Evolutionary conservation across 2,329 filamentous ascomycete species (phyloP), one percentile per base, ranked within the genome.

Genomic region (Penicillium hordei): DNA sequence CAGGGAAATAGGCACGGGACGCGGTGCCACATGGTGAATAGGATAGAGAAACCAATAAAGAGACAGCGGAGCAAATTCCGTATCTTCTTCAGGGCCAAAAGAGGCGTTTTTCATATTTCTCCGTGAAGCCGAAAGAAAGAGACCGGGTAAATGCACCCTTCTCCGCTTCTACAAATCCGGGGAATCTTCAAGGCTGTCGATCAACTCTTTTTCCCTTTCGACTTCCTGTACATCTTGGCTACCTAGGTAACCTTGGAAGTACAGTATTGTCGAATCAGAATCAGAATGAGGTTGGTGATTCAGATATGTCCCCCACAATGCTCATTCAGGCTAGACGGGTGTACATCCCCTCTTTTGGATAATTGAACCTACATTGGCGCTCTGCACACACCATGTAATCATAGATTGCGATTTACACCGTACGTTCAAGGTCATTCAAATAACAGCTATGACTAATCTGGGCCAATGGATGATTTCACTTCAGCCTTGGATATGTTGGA

Each of bases 41-140:
- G 4, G 10, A 1, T 4, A 19, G 13, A 21, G 29, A 45, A 25
- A 19, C 17, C 12, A 39, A 19, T 45, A 19, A 17, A 52, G 15
- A 36, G 13, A 31, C 42, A 17, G 13, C 60, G 58, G 60, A 60
- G 58, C 23, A 39, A 38, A 31, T 46, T 55, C 60, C 62, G 62
- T 61, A 59, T 55, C 43, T 21, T 34, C 36, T 34, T 49, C 42
- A 42, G 39, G 57, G 52, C 39, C 60, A 55, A 59, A 59, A 21
- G 55, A 27, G 49, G 25, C 34, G 44, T 44, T 33, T 33, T 15
- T 27, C 36, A 29, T 17, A 51, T 49, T 50, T 48, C 21, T 39
- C 44, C 9, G 8, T n/a, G 19, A 36, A 45, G 33, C 34, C 48
- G 49, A 58, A 58, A 50, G 43, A 57, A 52, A 21, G 19, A 25